Percentiles rank a stretch among this genome's conserved stretches.
Conservation (phyloP, 2,329 filamentous ascomycete genomes). For the Xylariaceae sp. region DNA sequence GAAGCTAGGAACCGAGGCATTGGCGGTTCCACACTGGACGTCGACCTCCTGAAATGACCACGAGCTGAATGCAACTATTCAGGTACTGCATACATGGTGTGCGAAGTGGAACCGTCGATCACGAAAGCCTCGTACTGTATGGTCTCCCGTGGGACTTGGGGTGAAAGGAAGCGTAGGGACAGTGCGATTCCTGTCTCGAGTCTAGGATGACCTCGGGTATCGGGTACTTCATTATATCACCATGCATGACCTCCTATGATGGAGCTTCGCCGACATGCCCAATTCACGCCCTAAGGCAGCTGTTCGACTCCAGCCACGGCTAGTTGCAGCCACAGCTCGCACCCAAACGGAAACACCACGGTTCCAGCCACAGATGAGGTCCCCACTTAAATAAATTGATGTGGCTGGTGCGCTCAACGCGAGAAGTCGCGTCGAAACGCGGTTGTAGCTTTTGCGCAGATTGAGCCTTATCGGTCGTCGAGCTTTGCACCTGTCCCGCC, state of each 20-base stretch:
- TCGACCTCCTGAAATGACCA: neutral
- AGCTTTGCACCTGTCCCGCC: slow-evolving; percentile 15
- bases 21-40: neutral
- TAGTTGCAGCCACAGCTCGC: neutral
- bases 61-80: neutral
- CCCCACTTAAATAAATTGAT: slow-evolving; percentile 15
- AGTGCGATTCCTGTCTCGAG: neutral
- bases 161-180: neutral
- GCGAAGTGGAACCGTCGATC: too few species aligned
- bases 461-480: slow-evolving; percentile 20
- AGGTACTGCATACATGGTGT: too few species aligned
- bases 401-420: slow-evolving; percentile 25
- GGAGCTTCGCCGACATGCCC: neutral
- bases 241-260: neutral
- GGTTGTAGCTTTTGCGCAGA: slow-evolving; percentile 14
- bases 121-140: neutral
- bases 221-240: too few species aligned
- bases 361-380: too few species aligned
- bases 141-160: neutral
- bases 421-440: slow-evolving; percentile 29
- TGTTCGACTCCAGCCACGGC: too few species aligned
- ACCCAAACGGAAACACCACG: neutral
- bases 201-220: neutral
- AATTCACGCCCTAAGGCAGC: neutral
- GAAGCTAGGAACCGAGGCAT: slow-evolving; percentile 25